Evolutionary conservation across 1,139 yeast genomes (phyloP).

Genomic region (Kodamaea anthophila): DNA sequence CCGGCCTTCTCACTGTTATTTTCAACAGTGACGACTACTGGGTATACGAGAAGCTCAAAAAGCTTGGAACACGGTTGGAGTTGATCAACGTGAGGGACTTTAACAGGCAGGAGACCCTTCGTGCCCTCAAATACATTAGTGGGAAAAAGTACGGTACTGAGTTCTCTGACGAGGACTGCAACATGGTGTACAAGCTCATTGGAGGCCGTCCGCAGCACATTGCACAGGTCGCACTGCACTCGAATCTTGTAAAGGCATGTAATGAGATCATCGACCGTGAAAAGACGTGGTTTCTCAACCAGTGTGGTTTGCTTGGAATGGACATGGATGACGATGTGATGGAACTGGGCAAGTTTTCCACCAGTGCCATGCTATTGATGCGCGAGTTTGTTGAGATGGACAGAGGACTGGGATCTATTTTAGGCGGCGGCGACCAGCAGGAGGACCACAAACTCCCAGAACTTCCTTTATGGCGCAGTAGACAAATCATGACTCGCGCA

Average conservation of each 20-base stretch:
- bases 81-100: slow-evolving; percentile 68
- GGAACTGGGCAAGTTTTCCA: slow-evolving; percentile 76
- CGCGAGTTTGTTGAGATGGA: slow-evolving; percentile 70
- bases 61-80: slow-evolving; percentile 68
- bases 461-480: slow-evolving; percentile 75
- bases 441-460: slow-evolving; percentile 58
- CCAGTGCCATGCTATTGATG: slow-evolving; percentile 73
- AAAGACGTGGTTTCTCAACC: slow-evolving; percentile 80
- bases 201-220: slow-evolving; percentile 87
- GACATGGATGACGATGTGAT: slow-evolving; percentile 87
- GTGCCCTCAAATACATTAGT: slow-evolving; percentile 53
- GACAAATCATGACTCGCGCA: slow-evolving; percentile 81
- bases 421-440: slow-evolving; percentile 15
- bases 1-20: slow-evolving; percentile 68
- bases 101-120: slow-evolving; percentile 48
- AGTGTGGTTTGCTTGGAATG: slow-evolving; percentile 71
- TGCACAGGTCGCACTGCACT: slow-evolving; percentile 64
- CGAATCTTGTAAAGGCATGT: slow-evolving; percentile 57
- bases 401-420: slow-evolving; percentile 24
- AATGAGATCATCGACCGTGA: slow-evolving; percentile 71
- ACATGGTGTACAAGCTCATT: slow-evolving; percentile 58
- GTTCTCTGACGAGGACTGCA: slow-evolving; percentile 31
- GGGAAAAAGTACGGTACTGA: slow-evolving; percentile 23
- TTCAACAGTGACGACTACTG: slow-evolving; percentile 85
- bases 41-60: slow-evolving; percentile 74